phyloP scores from a whole-genome alignment of 805 yeast genomes.

The Danielia oregonensis region DNA sequence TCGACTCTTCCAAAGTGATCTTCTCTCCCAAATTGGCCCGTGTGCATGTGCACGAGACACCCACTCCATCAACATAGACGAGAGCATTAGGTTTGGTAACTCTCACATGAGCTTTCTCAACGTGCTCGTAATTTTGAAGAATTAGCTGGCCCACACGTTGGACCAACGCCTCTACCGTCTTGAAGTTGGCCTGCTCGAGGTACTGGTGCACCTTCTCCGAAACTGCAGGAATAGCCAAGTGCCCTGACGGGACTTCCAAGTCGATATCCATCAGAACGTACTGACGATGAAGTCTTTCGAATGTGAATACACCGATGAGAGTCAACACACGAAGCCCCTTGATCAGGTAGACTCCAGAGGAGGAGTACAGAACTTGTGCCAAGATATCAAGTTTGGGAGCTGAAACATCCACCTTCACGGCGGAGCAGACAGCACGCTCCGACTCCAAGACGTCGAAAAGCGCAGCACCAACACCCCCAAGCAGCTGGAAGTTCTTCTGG shows the following conservation, averaged over 20 bases:
- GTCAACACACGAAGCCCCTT: constrained; percentile 58
- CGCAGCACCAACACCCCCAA: constrained; percentile 45
- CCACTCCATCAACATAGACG: constrained; percentile 83
- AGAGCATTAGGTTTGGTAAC: constrained; percentile 90
- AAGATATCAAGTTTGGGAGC: constrained; percentile 58
- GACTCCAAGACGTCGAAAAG: constrained; percentile 42
- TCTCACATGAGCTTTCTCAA: constrained; percentile 46
- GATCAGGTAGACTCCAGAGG: constrained; percentile 29
- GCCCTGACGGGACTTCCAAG: constrained; percentile 27
- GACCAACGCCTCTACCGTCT: constrained; percentile 91
- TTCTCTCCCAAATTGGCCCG: constrained; percentile 33
- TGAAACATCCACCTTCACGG: constrained; percentile 36
- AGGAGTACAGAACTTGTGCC: constrained; percentile 29
- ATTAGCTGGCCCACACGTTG: constrained; percentile 62
- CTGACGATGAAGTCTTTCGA: constrained; percentile 82
- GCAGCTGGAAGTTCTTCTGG: constrained; percentile 38
- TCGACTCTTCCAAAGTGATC: constrained; percentile 13
- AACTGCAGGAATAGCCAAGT: constrained; percentile 17
- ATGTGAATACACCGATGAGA: constrained; percentile 89
- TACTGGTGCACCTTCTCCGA: constrained; percentile 44
- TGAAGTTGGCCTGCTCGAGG: constrained; percentile 77
- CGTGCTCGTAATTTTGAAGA: constrained; percentile 29
- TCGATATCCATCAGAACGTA: constrained; percentile 56
- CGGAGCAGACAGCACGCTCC: constrained; percentile 43
- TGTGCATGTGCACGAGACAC: constrained; percentile 64